A percentile compares a stretch with the other conserved stretches of the same genome.
These are phyloP conservation scores for Chlamydomonas applanata DNA, from an alignment of 139 green algal species.

Conservation along the genomic window DNA sequence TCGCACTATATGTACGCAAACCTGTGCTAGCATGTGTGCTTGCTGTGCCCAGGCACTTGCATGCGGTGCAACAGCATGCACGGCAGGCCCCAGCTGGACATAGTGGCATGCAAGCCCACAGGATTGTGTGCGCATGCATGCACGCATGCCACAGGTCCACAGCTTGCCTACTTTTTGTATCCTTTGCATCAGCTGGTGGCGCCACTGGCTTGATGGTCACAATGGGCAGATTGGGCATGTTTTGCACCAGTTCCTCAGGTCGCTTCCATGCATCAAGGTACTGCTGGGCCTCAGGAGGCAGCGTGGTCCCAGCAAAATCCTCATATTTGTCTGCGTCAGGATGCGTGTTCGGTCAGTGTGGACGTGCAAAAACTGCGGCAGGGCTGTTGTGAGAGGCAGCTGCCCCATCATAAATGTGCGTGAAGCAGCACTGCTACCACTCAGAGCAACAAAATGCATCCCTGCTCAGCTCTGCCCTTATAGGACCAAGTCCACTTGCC, in stretches of 20 bases:
- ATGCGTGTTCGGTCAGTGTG: not conserved
- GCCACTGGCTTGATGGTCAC: conserved; percentile 20
- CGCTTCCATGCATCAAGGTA: conserved; percentile 73
- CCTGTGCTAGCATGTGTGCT: not conserved
- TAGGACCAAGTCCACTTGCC: not conserved
- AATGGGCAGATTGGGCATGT: conserved; percentile 50
- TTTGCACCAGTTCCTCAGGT: conserved; percentile 59
- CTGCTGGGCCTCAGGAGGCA: conserved; percentile 40
- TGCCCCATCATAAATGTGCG: too few relatives aligned
- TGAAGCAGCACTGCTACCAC: too few relatives aligned
- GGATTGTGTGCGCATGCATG: too few relatives aligned
- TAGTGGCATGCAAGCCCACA: too few relatives aligned
- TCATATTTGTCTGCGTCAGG: conserved; percentile 56
- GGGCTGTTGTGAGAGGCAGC: not conserved
- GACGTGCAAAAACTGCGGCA: too few relatives aligned
- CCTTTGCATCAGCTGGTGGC: conserved; percentile 15
- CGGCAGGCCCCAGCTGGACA: too few relatives aligned
- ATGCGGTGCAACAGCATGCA: not conserved
- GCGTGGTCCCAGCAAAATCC: conserved; percentile 42
- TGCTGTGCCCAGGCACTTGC: not conserved
- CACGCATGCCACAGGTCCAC: too few relatives aligned
- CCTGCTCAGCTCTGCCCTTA: not conserved
- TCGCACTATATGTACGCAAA: not conserved
- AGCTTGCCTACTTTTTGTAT: conserved; percentile 17
- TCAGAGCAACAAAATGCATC: too few relatives aligned